phyloP scores from a whole-genome alignment of 2,329 filamentous ascomycete species.

The Neocatenulostroma microsporum region DNA sequence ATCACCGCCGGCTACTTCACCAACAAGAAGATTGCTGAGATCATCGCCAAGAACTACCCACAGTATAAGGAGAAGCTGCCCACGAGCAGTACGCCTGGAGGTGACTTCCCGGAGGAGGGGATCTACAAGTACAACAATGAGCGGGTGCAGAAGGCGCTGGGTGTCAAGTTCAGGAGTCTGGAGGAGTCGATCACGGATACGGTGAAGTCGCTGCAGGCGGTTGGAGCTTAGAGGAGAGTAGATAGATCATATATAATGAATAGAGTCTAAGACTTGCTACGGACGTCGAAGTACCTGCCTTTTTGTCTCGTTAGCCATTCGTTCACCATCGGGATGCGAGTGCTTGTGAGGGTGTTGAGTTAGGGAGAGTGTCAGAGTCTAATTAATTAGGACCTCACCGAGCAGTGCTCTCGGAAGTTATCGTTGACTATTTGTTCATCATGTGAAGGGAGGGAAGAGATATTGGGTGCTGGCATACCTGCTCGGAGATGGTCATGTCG shows the following conservation, averaged over 20 bases:
- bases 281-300: too few species aligned
- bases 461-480: too few species aligned
- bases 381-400: too few species aligned
- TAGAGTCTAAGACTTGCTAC: too few species aligned
- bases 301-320: too few species aligned
- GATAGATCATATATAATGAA: too few species aligned
- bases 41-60: constrained; percentile 50
- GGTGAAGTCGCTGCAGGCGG: constrained; percentile 54
- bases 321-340: too few species aligned
- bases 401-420: constrained; percentile 30
- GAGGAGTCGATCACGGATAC: constrained; percentile 55
- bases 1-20: constrained; percentile 53
- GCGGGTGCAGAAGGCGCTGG: constrained; percentile 47
- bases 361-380: too few species aligned
- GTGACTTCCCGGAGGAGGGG: constrained; percentile 41
- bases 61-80: constrained; percentile 46
- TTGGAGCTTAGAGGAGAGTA: constrained; percentile 45
- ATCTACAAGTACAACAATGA: constrained; percentile 51
- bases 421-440: constrained; percentile 31
- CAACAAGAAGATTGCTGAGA: constrained; percentile 52
- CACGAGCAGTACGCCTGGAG: constrained; percentile 32
- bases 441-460: constrained; percentile 9
- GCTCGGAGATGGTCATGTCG: too few species aligned
- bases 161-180: constrained; percentile 51
- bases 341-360: too few species aligned